Percentiles rank a stretch among this genome's conserved stretches.
Conservation (phyloP, 208 protist species). For the Crithidia brevicula region DNA sequence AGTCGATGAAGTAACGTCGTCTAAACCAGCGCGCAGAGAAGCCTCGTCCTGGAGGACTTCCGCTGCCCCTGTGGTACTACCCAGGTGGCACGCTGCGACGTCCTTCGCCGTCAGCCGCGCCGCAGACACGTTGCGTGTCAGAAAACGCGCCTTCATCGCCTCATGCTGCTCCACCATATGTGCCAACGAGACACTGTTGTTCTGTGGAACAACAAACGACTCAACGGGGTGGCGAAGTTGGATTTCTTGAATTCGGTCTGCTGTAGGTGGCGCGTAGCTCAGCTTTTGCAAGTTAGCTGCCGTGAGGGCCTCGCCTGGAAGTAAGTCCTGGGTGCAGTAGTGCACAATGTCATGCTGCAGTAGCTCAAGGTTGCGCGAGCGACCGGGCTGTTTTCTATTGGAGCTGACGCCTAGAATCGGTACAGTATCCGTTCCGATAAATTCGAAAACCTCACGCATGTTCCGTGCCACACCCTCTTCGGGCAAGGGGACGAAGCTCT, state of each 20-base stretch:
- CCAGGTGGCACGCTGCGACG: constrained; percentile 35
- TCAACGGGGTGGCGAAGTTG: constrained; percentile 81
- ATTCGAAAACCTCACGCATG: constrained; percentile 61
- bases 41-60: constrained; percentile 3
- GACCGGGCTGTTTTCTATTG: constrained; percentile 50
- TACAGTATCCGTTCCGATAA: constrained; percentile 70
- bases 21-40: constrained; percentile 1
- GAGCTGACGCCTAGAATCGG: constrained; percentile 76
- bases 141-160: constrained; percentile 41
- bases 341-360: constrained; percentile 85
- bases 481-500: constrained; percentile 12
- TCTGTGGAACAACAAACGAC: constrained; percentile 74
- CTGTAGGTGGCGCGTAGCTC: constrained; percentile 83
- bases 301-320: constrained; percentile 47
- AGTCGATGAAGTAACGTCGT: constrained; percentile 5
- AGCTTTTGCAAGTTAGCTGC: constrained; percentile 62
- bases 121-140: constrained; percentile 30
- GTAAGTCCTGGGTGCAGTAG: constrained; percentile 69
- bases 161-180: constrained; percentile 75
- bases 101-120: constrained; percentile 49
- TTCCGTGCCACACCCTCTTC: constrained; percentile 58
- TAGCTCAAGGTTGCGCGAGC: constrained; percentile 65
- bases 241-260: constrained; percentile 60
- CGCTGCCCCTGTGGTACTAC: constrained; percentile 9
- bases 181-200: constrained; percentile 73